These are phyloP conservation scores for Chlamydomonas eustigma DNA, from an alignment of 139 green algal genomes.

Conservation along the genomic window DNA sequence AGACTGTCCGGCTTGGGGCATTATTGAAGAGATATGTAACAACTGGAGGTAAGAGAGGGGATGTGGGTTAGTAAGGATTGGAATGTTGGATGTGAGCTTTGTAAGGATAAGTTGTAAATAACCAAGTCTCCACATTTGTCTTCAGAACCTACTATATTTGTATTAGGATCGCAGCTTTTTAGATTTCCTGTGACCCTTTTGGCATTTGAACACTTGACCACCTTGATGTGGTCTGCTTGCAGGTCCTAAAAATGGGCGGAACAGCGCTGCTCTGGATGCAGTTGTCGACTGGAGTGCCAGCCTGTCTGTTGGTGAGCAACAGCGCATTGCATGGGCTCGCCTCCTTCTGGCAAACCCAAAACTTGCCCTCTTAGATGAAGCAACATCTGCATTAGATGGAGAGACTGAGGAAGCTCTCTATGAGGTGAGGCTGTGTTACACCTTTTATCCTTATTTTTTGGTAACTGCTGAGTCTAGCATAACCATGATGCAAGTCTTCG, in stretches of 20 bases:
- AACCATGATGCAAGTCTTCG: neutral
- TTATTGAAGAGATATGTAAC: conserved; percentile 44
- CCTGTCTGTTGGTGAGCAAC: conserved; percentile 94
- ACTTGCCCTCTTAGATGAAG: conserved; percentile 94
- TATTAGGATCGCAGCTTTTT: too few species aligned
- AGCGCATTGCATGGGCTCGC: conserved; percentile 92
- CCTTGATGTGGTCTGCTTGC: too few species aligned
- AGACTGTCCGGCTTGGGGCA: conserved; percentile 53
- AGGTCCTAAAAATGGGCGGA: too few species aligned
- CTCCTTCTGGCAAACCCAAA: conserved; percentile 70
- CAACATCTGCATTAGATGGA: conserved; percentile 83
- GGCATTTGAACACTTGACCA: too few species aligned
- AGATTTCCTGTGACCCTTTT: too few species aligned
- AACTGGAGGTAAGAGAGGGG: neutral
- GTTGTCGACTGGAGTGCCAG: conserved; percentile 78
- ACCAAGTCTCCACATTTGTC: too few species aligned
- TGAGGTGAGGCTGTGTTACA: conserved; percentile 22
- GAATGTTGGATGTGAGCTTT: too few species aligned
- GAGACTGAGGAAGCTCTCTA: conserved; percentile 86
- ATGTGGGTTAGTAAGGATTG: too few species aligned
- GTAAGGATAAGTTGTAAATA: too few species aligned
- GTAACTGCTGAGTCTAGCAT: neutral
- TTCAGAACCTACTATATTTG: too few species aligned
- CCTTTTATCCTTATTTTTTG: neutral
- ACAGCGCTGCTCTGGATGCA: conserved; percentile 49